phyloP scores from a whole-genome alignment of 2,329 filamentous ascomycete species.

The Alternaria rosae region DNA sequence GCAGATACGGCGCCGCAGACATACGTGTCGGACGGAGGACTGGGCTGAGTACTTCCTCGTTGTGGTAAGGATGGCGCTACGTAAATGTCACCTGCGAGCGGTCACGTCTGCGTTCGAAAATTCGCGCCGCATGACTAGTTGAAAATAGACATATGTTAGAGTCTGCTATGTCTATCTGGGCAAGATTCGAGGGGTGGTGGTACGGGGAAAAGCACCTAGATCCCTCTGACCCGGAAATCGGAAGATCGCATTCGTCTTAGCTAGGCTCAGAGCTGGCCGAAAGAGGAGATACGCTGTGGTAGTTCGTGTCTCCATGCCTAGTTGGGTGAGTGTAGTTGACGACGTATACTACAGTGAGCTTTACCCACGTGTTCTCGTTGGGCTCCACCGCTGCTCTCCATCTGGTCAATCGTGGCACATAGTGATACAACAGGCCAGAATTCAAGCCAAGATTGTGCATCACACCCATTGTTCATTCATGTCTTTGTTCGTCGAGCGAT shows the following conservation, averaged over 20 bases:
- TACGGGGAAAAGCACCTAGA: background rate
- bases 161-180: background rate
- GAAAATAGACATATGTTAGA: background rate
- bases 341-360: background rate
- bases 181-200: background rate
- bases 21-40: background rate
- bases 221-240: background rate
- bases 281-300: background rate
- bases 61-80: background rate
- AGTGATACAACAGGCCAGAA: too few species aligned
- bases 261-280: background rate
- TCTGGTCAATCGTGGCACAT: too few species aligned
- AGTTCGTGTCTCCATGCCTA: background rate
- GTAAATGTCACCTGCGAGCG: background rate
- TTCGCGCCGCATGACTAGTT: background rate
- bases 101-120: background rate
- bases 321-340: background rate
- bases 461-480: background rate
- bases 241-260: background rate
- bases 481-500: background rate
- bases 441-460: too few species aligned
- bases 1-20: background rate
- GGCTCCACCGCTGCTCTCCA: background rate
- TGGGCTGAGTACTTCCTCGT: background rate
- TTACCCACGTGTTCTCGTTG: background rate